phyloP scores from a whole-genome alignment of 768 basidiomycete genomes.

The Lentinula lateritia region DNA sequence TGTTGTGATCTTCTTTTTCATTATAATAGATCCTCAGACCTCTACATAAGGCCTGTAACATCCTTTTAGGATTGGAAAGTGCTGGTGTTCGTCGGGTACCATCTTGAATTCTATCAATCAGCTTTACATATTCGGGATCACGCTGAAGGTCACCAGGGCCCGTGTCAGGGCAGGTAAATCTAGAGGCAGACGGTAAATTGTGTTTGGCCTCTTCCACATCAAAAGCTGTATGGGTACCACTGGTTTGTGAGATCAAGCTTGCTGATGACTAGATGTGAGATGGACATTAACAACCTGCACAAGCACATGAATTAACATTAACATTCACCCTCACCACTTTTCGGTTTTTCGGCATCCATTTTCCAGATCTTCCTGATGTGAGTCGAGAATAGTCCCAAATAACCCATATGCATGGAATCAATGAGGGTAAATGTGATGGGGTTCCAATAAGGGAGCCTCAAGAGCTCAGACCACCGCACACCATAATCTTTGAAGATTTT shows the following conservation, averaged over 20 bases:
- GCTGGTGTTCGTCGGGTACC: background rate
- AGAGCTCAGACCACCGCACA: slow-evolving; percentile 22
- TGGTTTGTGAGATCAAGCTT: background rate
- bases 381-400: slow-evolving; percentile 21
- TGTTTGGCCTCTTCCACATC: background rate
- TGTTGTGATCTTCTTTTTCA: background rate
- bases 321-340: background rate
- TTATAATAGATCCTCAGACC: background rate
- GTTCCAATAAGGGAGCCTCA: slow-evolving; percentile 31
- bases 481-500: slow-evolving; percentile 16
- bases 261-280: background rate
- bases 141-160: too few species aligned
- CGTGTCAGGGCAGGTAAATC: too few species aligned
- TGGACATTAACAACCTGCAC: background rate
- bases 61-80: background rate
- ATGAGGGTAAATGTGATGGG: slow-evolving; percentile 21
- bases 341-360: slow-evolving; percentile 5
- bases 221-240: background rate
- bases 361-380: slow-evolving; percentile 19
- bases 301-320: background rate
- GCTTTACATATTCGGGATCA: background rate
- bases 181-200: background rate
- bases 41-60: background rate
- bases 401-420: slow-evolving; percentile 34
- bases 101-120: background rate